A percentile compares a stretch with the other conserved stretches of the same genome.
Conservation (phyloP, 192 early-diverging fungal species). For the Coemansia sp. region DNA sequence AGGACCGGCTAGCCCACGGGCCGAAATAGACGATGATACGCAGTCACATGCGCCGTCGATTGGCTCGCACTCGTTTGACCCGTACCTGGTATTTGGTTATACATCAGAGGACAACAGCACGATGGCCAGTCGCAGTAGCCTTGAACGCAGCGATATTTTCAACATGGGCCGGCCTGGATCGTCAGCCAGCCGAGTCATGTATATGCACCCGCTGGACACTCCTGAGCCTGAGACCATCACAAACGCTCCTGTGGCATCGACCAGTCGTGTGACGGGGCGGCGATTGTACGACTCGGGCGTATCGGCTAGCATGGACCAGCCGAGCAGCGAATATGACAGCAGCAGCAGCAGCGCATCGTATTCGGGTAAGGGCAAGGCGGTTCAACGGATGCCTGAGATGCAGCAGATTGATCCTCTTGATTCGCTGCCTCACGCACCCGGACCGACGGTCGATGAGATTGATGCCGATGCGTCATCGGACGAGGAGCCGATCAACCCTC, state of each 20-base stretch:
- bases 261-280: conserved; percentile 6
- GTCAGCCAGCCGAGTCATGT: conserved; percentile 33
- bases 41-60: conserved; percentile 26
- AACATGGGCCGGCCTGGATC: conserved; percentile 25
- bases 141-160: conserved; percentile 37
- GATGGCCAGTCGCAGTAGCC: conserved; percentile 50
- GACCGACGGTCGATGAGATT: conserved; percentile 33
- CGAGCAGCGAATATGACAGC: conserved; percentile 10
- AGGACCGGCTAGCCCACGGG: conserved; percentile 5
- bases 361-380: conserved; percentile 22
- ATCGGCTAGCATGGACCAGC: neutral
- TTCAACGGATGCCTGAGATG: conserved; percentile 27
- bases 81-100: conserved; percentile 43
- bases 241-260: conserved; percentile 12
- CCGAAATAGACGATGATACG: conserved; percentile 12
- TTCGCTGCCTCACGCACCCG: conserved; percentile 9
- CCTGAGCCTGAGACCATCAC: conserved; percentile 12
- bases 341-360: conserved; percentile 2
- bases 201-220: conserved; percentile 38
- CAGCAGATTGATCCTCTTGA: conserved; percentile 26
- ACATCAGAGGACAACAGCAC: conserved; percentile 52
- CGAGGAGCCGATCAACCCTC: conserved; percentile 39
- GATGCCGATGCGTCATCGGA: conserved; percentile 41
- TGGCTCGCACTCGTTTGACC: conserved; percentile 44
- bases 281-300: neutral